phyloP scores from a whole-genome alignment of 139 green algal species.

The Micromonas commoda region DNA sequence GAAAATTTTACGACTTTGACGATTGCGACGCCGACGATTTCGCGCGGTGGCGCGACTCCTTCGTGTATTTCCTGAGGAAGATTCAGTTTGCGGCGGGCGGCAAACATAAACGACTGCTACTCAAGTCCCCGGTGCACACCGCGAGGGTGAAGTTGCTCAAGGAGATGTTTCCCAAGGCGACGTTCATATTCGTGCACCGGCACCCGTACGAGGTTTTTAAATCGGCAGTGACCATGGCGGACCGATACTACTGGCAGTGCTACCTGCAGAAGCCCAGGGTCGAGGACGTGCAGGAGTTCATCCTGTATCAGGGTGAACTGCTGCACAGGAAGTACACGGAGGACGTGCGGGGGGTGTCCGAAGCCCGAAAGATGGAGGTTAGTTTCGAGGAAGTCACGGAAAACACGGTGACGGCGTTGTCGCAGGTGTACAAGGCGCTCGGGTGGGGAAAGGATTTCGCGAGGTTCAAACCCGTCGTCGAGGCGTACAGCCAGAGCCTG shows the following conservation, averaged over 20 bases:
- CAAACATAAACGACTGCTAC: slow-evolving; percentile 46
- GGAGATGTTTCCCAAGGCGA: slow-evolving; percentile 50
- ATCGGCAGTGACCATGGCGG: slow-evolving; percentile 44
- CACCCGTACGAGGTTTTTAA: slow-evolving; percentile 46
- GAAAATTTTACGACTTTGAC: neutral
- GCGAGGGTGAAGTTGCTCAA: slow-evolving; percentile 43
- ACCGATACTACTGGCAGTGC: slow-evolving; percentile 50
- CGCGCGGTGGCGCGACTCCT: slow-evolving; percentile 36
- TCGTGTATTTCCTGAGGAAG: slow-evolving; percentile 54
- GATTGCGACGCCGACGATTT: neutral
- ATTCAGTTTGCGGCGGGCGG: slow-evolving; percentile 22
- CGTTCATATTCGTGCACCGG: slow-evolving; percentile 60
- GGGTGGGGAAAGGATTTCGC: neutral
- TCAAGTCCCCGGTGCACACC: slow-evolving; percentile 64
- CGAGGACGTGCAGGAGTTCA: slow-evolving; percentile 24
- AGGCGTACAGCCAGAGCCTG: neutral
- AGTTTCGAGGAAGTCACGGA: neutral
- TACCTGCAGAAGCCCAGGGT: slow-evolving; percentile 41
- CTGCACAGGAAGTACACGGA: slow-evolving; percentile 25
- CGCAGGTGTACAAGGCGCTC: neutral
- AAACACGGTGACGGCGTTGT: neutral
- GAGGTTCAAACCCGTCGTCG: neutral
- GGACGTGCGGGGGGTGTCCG: neutral
- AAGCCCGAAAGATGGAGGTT: neutral
- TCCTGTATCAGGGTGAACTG: slow-evolving; percentile 23